Base-by-base conservation (phyloP, 1,139 yeast species). In the Lodderomyces theae region DNA sequence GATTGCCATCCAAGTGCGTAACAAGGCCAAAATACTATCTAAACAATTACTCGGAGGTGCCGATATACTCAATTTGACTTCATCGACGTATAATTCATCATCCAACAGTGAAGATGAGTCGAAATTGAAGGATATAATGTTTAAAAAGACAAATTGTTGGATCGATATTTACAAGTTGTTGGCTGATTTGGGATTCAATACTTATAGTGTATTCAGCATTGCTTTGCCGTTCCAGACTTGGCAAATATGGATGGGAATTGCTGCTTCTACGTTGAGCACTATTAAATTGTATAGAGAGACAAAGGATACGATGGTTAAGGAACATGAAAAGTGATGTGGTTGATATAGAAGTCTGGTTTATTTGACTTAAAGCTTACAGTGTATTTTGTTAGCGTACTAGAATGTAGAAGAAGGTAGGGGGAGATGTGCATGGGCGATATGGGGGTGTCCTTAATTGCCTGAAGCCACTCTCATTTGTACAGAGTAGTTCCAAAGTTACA, bases 191-290 rank as follows among this genome's bases (percentile, higher is more conserved):
- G 55, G 65, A 8, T 72, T 72, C 52, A 71, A 71, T 47, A 53
- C 69, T 26, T 72, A 71, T 48, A 69, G 75, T 1, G 76, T 72
- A n/a, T 72, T 71, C 51, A 47, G 58, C 34, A 44, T 66, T 45
- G 54, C 59, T 16, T 60, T 72, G 37, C 77, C 75, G 5, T 72
- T 72, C 51, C 64, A 58, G 28, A 71, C 77, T 34, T 50, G 69
- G 35, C 77, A 72, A 50, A 71, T 71, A 19, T 72, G 76, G 77
- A 66, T 71, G 69, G 77, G 77, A 7, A 66, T 72, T 29, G 58
- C 63, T 49, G 76, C 77, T 7, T 58, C 74, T 7, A 44, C 56
- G 13, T 59, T 72, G 47, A 68, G 75, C 50, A 60, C 69, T 6
- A 50, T 61, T 38, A 72, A 71, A 53, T 51, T 72, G 25, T 72